These are phyloP conservation scores for Pestalotiopsis sp. DNA, from an alignment of 2,329 filamentous ascomycete species.

Conservation along the genomic window DNA sequence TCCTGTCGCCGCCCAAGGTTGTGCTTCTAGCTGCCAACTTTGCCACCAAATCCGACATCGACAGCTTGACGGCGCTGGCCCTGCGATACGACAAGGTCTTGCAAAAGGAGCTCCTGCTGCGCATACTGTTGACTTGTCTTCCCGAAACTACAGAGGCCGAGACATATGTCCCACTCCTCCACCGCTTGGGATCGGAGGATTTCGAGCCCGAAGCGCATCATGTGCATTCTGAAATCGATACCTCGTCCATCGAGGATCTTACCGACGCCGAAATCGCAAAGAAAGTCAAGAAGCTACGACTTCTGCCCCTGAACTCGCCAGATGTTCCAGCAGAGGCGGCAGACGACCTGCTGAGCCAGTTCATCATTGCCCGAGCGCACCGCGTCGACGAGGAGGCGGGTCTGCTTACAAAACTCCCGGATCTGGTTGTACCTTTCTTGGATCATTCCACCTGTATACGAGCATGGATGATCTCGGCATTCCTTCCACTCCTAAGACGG, in stretches of 20 bases:
- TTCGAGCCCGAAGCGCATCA: conserved; percentile 37
- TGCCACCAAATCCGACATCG: conserved; percentile 67
- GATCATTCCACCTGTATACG: conserved; percentile 62
- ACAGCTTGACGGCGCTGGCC: conserved; percentile 63
- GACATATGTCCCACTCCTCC: conserved; percentile 65
- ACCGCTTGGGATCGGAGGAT: conserved; percentile 55
- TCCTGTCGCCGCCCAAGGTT: conserved; percentile 68
- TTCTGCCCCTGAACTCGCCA: conserved; percentile 59
- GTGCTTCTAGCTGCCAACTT: conserved; percentile 74
- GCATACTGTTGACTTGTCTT: conserved; percentile 76
- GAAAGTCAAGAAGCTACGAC: conserved; percentile 63
- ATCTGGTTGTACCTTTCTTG: conserved; percentile 71
- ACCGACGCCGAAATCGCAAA: conserved; percentile 67
- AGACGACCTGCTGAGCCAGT: conserved; percentile 61
- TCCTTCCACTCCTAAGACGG: conserved; percentile 70
- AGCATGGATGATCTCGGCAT: conserved; percentile 69
- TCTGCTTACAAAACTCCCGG: conserved; percentile 68
- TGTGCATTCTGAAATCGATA: conserved; percentile 52
- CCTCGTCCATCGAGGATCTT: conserved; percentile 57
- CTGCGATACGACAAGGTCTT: conserved; percentile 58
- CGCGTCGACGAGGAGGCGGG: conserved; percentile 74
- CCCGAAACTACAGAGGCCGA: conserved; percentile 70
- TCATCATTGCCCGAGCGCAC: conserved; percentile 70
- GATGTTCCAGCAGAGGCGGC: conserved; percentile 49
- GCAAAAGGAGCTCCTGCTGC: conserved; percentile 66